Evolutionary conservation across 371 early-diverging fungal species (phyloP), one percentile per base, ranked within the genome.

Genomic region (Apophysomyces trapeziformis): DNA sequence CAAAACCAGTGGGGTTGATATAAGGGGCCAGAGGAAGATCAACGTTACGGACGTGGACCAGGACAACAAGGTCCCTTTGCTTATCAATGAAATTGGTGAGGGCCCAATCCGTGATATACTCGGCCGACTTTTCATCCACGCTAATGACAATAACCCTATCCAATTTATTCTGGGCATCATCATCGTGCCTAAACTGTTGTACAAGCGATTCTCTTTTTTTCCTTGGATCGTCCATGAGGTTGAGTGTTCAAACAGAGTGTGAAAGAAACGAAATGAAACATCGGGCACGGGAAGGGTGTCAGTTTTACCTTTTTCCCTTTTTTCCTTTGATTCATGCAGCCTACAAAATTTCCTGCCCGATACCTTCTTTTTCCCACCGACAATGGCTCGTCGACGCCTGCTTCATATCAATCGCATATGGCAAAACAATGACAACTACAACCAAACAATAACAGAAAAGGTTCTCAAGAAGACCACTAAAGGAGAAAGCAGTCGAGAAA

Each of bases 71-170:
- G 61, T 84, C 85, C 18, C 63, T 69, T 8, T 73, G 61, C 7
- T 80, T 75, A 14, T 41, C 61, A 44, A 84, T 70, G 68, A 80
- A 80, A 54, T 84, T 77, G 5, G 76, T 69, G 5, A 78, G n/a
- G n/a, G 85, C 77, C 85, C 85, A 84, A n/a, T 82, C 63, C 32
- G 77, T 71, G 5, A 78, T 18, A 37, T 64, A 72, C n/a, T 78
- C 71, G 11, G 76, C 76, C 37, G 80, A 79, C 2, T 66, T 68
- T 50, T 72, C 68, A 38, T 82, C 83, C 35, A 82, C 47, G 8
- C 78, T 74, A 13, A 82, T 37, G 54, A 76, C 57, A 1, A 79
- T 70, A 2, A 79, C 77, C 13, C 83, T 76, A 18, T 67, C 70
- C 12, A 79, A 56, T 12, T 61, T 12, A 13, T 13, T 41, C 12